Conservation (phyloP, 345 rosid genomes). For the thale cress (Arabidopsis thaliana) region TAIR10.1 NC_003074.8:2623501-2624000, state of each 20-base stretch:
- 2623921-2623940: conserved; percentile 89
- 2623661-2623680: conserved; percentile 95
- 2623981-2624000: conserved; percentile 39
- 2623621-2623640: conserved; percentile 79
- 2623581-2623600: conserved; percentile 65
- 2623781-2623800: conserved; percentile 92
- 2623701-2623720: conserved; percentile 94
- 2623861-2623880: conserved; percentile 75
- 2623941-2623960: conserved; percentile 93
- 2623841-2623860: conserved; percentile 68
- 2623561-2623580: conserved; percentile 92
- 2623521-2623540: conserved; percentile 49
- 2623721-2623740: conserved; percentile 88
- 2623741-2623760: conserved; percentile 83
- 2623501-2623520: conserved; percentile 68
- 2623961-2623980: conserved; percentile 42
- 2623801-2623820: conserved; percentile 87
- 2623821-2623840: conserved; percentile 83
- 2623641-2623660: conserved; percentile 87
- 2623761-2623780: conserved; percentile 92
- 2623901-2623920: conserved; percentile 91
- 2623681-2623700: conserved; percentile 77
- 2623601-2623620: conserved; percentile 73
- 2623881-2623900: conserved; percentile 73
- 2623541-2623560: conserved; percentile 80